Base-by-base conservation (phyloP, 208 protist genomes). In the Naegleria lovaniensis region DNA sequence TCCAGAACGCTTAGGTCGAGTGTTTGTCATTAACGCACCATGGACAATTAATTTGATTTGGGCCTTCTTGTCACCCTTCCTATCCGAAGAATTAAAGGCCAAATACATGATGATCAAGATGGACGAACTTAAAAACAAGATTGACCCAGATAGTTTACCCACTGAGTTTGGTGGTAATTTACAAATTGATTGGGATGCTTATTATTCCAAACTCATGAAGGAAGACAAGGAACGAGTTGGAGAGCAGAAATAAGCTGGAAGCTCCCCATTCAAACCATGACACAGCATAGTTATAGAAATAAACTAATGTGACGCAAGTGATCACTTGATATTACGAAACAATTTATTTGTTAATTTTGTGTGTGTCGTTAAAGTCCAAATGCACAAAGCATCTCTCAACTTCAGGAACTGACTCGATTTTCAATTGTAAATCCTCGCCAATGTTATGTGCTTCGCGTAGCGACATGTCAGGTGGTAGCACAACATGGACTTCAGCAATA, bases 401-500 rank as follows among this genome's bases (percentile, higher is more conserved):
- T 11, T 88, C 89, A 85, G 16, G 25, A 6, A 91, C 5, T 11
- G 15, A 25, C 55, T 91, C 89, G 29, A 91, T 91, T 16, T 91
- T 87, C 33, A 43, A 41, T 75, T 91, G 89, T 39, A 95, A 92
- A 6, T 86, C 13, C 36, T 95, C 93, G n/a, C 94, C 94, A 58
- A 95, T 95, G 75, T 95, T 93, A 92, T 95, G 94, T 2, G 93
- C 90, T 36, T 93, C 91, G 2, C 48, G 41, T 7, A 95, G 67
- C 0, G 92, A 40, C 91, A 94, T 95, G 51, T 94, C 91, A 41
- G 58, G 39, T 38, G 91, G 91, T 0, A 95, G 83, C 15, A 95
- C 91, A 43, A 95, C 94, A 84, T 95, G 93, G 6, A 95, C 76
- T 84, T 95, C 94, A 67, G 94, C 94, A 2, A 90, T 90, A 75